Percentiles rank a stretch among this genome's conserved stretches.
phyloP scores from a whole-genome alignment of 2,329 filamentous ascomycete genomes.

The Aureobasidium lini region DNA sequence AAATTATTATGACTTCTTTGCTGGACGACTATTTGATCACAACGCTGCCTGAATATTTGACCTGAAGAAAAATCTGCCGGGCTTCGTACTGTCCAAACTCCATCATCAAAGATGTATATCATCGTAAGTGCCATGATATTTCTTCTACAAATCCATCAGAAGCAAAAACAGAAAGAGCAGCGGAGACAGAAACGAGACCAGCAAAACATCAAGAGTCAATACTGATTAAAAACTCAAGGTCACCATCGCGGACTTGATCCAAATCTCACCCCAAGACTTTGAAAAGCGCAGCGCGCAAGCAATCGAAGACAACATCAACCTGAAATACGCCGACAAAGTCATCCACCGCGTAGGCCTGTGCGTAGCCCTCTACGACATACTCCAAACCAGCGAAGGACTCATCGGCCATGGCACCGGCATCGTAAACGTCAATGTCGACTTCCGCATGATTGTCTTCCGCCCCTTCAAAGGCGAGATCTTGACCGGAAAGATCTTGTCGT shows the following conservation, averaged over 20 bases:
- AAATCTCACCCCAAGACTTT: conserved; percentile 85
- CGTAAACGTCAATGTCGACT: conserved; percentile 94
- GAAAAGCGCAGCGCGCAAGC: conserved; percentile 72
- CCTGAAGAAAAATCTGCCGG: conserved; percentile 13
- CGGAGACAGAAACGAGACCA: background rate
- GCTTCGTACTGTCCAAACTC: background rate
- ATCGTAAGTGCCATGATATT: conserved; percentile 16
- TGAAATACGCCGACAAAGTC: conserved; percentile 92
- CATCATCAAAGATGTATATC: conserved; percentile 19
- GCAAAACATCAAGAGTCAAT: background rate
- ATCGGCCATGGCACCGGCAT: conserved; percentile 89
- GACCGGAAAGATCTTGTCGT: conserved; percentile 71
- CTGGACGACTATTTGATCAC: background rate
- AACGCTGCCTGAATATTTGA: conserved; percentile 8
- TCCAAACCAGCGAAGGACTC: conserved; percentile 83
- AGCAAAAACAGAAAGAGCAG: background rate
- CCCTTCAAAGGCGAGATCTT: conserved; percentile 95
- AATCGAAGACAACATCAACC: conserved; percentile 94
- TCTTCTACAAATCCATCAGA: background rate
- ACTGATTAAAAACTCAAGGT: conserved; percentile 49
- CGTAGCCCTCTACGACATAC: conserved; percentile 84
- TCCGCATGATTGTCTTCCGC: conserved; percentile 86
- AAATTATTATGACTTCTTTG: conserved; percentile 11
- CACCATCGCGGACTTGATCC: conserved; percentile 87
- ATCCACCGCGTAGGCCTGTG: conserved; percentile 93